Base-by-base conservation (phyloP, 352 stramenopile genomes). In the Phytophthora aleatoria region DNA sequence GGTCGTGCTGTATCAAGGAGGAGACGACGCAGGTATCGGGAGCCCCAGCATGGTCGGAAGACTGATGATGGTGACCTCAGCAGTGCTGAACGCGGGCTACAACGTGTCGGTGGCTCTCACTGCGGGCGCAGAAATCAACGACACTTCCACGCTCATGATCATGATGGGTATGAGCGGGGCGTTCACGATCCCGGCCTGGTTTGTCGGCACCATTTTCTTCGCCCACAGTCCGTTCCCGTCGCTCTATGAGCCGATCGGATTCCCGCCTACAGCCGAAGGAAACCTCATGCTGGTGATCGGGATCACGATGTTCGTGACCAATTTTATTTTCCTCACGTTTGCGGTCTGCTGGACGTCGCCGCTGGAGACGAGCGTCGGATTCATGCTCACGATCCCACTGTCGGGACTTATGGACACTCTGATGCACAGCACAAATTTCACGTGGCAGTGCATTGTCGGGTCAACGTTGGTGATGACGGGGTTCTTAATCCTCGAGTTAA, bases 361-460 rank as follows among this genome's bases (percentile, higher is more conserved):
- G 7, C 49, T 89, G 8, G 79, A 89, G 56, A 87, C 77, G 10
- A 89, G 77, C 58, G 77, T 87, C 31, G 76, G 77, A 1, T 85
- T 73, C 47, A 85, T 89, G 80, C 65, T 85, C 26, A 85, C 69
- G 35, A 85, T 89, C 41, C 80, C 80, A 12, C 45, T 87, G 13
- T 81, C 80, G 11, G 80, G 64, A 6, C 7, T 84, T 7, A 61
- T 83, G 33, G 77, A 89, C 56, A 74, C 69, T 8, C 28, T 81
- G 24, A 43, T 85, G 41, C 77, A 87, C 57, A 49, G 67, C 51
- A 79, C 78, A 13, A 44, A 45, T 2, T 87, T 89, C 48, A 75
- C 77, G 3, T 72, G 56, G 61, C 64, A 79, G 52, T 84, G 77
- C 36, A 73, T 89, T 24, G 56, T 71, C 4, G 80, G 77, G 0